These are phyloP conservation scores for Dryas octopetala DNA, from an alignment of 306 rosid genomes.

Conservation along the genomic window DNA sequence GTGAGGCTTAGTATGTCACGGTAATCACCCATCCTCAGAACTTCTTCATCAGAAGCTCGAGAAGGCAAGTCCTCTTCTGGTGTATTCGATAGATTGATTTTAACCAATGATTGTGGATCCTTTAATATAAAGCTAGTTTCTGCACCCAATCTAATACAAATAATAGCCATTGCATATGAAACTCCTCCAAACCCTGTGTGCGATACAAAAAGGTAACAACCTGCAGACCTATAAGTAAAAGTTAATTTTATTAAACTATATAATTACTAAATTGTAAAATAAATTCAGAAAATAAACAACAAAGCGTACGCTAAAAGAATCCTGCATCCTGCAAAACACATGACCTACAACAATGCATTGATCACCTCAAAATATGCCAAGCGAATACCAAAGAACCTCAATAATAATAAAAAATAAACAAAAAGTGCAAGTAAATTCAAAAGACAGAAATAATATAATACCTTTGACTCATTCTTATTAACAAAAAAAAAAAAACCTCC, in stretches of 20 bases:
- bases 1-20: constrained; percentile 94
- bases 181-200: constrained; percentile 97
- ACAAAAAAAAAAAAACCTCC: neutral
- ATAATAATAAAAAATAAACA: neutral
- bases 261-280: constrained; percentile 5
- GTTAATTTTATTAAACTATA: constrained; percentile 22
- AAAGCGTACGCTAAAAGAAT: neutral
- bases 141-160: constrained; percentile 63
- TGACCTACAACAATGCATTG: no score
- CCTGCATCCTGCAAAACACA: neutral
- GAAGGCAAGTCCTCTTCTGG: constrained; percentile 42
- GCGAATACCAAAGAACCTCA: neutral
- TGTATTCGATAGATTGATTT: constrained; percentile 28
- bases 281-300: constrained; percentile 16
- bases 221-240: constrained; percentile 60
- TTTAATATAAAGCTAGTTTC: constrained; percentile 46
- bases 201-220: constrained; percentile 76
- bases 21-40: constrained; percentile 77
- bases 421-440: neutral
- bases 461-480: neutral
- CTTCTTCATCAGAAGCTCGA: constrained; percentile 60
- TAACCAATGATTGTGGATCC: constrained; percentile 40
- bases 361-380: neutral
- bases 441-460: neutral
- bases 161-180: constrained; percentile 80